Evolutionary conservation across 768 basidiomycete species (phyloP), one percentile per base, ranked within the genome.

Genomic region (Boletus subparvulus): DNA sequence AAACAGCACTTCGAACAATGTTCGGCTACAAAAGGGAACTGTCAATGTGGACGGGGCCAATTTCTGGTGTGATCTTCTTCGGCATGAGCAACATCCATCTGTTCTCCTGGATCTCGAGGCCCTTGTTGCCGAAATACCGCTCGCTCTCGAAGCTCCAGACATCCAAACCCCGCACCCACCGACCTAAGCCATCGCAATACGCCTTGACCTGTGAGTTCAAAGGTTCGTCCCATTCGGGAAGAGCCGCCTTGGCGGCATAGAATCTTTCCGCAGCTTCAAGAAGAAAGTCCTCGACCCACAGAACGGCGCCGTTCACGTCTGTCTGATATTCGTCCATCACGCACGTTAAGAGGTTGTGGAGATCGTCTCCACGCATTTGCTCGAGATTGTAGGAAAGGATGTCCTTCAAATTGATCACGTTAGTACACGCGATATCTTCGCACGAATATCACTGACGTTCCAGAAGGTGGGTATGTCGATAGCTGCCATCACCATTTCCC

Each of bases 91-190:
- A 61, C 24, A 78, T 67, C 19, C 54, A 55, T 19, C 75, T 67
- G 5, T 47, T 65, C 28, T 54, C 56, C 63, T 73, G 66, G 21
- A 77, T 66, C 26, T 69, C 62, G 1, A 53, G 47, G 1, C 78
- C 78, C 26, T 65, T 51, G 10, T 58, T 67, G 6, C 73, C 73
- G 33, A 78, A 79, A 59, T 79, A 80, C 36, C 78, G 65, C 46
- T 67, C 63, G 28, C 71, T 70, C 59, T 81, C 78, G 51, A 82
- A 83, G 54, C 75, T 77, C 83, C 83, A 84, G 8, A 63, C 68
- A n/a, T 80, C 72, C 58, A 77, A 78, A 2, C 75, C 80, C 10
- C 78, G 70, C 1, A 82, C 74, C 80, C 81, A 84, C 49, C 79
- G 75, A 49, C 76, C 82, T 49, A 83, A 66, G 0, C 80, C 80